Evolutionary conservation across 1,139 yeast genomes (phyloP), one percentile per base, ranked within the genome.

Genomic region (Hansenula lynferdii): DNA sequence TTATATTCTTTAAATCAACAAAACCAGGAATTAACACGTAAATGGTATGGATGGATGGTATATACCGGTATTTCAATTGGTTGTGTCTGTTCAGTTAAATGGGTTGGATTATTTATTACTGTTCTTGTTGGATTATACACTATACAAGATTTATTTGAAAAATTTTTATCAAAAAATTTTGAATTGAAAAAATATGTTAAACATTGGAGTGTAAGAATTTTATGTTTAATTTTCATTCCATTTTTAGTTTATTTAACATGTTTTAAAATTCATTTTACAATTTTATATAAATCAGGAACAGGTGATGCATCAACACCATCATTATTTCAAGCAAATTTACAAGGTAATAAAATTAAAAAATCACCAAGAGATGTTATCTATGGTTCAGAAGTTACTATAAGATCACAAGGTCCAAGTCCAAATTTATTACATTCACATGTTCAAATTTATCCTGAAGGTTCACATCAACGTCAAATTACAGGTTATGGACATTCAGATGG

Each of bases 41-140:
- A 52, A 28, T 83, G 89, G 60, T 55, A 72, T 14, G 47, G 53
- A 18, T 81, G 89, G 89, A 60, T 81, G 57, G 37, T 72, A 6
- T 52, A 81, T 15, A 78, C 94, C 2, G 98, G 98, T 8, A 43
- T 84, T 7, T 77, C 89, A 10, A 77, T 94, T 47, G 99, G 98
- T 1, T 85, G 96, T 60, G 97, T 90, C 12, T 82, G 90, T 50
- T 80, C 95, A 36, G 95, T 90, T 30, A 92, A 92, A 64, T 87
- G 96, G 97, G 97, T 92, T 17, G 98, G 98, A 5, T 62, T 90
- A 36, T 89, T 92, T 56, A 79, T 85, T 33, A 94, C 96, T 9
- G 73, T 77, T 0, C 65, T 90, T 19, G 85, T 90, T 39, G 99
- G 99, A 1, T 48, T 85, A n/a, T 92, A 89, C 65, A 84, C 89